Base-by-base conservation (phyloP, 108 stramenopile species). In the Schizochytrium sp. region DNA sequence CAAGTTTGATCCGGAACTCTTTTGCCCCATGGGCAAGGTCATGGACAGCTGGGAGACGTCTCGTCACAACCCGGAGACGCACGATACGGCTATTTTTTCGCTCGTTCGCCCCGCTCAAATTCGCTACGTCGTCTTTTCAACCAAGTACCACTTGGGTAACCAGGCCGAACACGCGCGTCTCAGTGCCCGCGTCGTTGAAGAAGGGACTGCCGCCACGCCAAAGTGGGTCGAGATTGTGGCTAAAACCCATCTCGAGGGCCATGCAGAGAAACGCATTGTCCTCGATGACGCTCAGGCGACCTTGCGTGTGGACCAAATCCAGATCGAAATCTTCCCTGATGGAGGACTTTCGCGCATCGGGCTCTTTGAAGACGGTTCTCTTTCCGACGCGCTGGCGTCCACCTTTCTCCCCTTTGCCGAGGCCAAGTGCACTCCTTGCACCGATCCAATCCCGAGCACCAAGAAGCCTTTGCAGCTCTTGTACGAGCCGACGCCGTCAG, bases 41-140 rank as follows among this genome's bases (percentile, higher is more conserved):
- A 83, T 83, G 76, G 76, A 83, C 76, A 83, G 76, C 76, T 83
- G 76, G 76, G 76, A 83, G 76, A 83, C 76, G 51, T 21, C 76
- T 3, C 76, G 76, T 4, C 76, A 83, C 51, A 83, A 83, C 23
- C 48, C 45, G 10, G 48, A 83, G 51, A 28, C n/a, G 76, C n/a
- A 83, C n/a, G 76, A 83, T 23, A 25, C 28, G 1, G 76, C 51
- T 8, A 34, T 83, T 23, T 83, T 83, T 53, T 12, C 45, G 18
- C 76, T 83, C 10, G 23, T 6, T 1, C 45, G 51, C 6, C 76
- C 76, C 25, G 76, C 48, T 6, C 45, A 53, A 12, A 83, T 83
- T 53, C 51, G 45, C 28, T 83, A 83, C 23, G 51, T 83, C 10
- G n/a, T 18, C 48, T 12, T 83, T 28, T 83, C 76, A 12, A 83